Conservation (phyloP, 2,329 filamentous ascomycete genomes). For the Chalara sp. region DNA sequence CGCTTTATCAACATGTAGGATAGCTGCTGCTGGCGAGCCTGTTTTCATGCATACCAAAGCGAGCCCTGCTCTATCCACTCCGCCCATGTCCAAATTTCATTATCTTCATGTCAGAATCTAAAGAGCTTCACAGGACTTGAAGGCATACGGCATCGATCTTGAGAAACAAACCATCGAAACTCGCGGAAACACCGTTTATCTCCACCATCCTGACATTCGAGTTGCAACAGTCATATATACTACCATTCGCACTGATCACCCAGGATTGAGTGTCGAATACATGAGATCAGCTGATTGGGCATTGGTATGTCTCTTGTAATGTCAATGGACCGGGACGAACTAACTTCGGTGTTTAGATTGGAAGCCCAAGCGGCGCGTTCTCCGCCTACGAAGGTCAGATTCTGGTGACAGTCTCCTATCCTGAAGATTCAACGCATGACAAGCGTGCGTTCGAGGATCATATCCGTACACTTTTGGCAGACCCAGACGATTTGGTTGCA, state of each 20-base stretch:
- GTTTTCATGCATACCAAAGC: too few species aligned
- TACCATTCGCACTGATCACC: background rate
- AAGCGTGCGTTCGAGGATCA: conserved; percentile 30
- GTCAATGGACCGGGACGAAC: conserved; percentile 16
- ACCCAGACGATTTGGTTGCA: conserved; percentile 46
- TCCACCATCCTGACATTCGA: background rate
- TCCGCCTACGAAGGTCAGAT: conserved; percentile 50
- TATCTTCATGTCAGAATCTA: background rate
- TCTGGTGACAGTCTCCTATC: conserved; percentile 39
- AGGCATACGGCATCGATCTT: background rate
- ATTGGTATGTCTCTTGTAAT: background rate
- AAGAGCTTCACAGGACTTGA: background rate
- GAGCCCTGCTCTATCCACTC: background rate
- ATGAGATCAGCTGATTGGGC: background rate
- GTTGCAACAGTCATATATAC: conserved; percentile 24
- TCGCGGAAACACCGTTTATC: background rate
- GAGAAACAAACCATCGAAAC: background rate
- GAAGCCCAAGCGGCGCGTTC: conserved; percentile 5
- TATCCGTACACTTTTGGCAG: conserved; percentile 35
- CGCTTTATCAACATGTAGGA: too few species aligned
- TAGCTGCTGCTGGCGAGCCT: too few species aligned
- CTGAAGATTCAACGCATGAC: conserved; percentile 13
- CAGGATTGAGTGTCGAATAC: background rate
- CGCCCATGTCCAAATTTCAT: background rate
- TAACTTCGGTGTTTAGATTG: background rate